phyloP scores from a whole-genome alignment of 2,329 filamentous ascomycete genomes.

The Didymella pomorum region DNA sequence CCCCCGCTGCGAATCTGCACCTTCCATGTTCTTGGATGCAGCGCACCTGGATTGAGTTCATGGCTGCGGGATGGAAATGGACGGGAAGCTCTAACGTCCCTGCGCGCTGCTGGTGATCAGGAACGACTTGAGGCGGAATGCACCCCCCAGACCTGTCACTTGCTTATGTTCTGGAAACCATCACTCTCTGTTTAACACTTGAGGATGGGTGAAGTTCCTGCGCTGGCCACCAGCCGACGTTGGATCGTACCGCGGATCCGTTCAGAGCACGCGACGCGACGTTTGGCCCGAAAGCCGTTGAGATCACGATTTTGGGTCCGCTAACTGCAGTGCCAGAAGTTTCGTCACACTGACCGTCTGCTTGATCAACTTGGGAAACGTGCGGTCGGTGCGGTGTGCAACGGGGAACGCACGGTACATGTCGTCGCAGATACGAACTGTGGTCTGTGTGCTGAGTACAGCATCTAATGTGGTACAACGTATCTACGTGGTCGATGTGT shows the following conservation, averaged over 20 bases:
- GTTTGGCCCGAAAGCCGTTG: conserved; percentile 21
- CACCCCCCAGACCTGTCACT: conserved; percentile 17
- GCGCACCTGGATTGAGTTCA: conserved; percentile 14
- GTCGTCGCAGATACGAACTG: conserved; percentile 4
- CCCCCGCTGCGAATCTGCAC: conserved; percentile 15
- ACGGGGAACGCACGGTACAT: conserved; percentile 9
- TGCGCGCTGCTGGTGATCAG: conserved; percentile 19
- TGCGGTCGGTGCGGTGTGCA: conserved; percentile 17
- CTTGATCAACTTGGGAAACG: conserved; percentile 1
- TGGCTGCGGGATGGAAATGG: conserved; percentile 14
- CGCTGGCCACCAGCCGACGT: conserved; percentile 2
- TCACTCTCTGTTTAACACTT: background rate
- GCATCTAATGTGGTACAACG: conserved; percentile 10
- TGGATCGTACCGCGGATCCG: conserved; percentile 7
- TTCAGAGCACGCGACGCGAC: conserved; percentile 18
- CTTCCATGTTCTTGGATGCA: conserved; percentile 18
- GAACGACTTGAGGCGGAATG: conserved; percentile 15
- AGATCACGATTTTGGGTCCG: conserved; percentile 18
- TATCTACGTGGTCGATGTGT: conserved; percentile 1
- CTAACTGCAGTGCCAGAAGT: conserved; percentile 16
- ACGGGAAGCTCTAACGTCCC: conserved; percentile 15
- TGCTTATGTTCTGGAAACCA: too few relatives aligned
- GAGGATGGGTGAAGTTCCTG: conserved; percentile 2
- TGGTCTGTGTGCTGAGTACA: conserved; percentile 8
- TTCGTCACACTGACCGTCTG: conserved; percentile 13